phyloP scores from a whole-genome alignment of 441 rosid species.

The Populus hybrid region DNA sequence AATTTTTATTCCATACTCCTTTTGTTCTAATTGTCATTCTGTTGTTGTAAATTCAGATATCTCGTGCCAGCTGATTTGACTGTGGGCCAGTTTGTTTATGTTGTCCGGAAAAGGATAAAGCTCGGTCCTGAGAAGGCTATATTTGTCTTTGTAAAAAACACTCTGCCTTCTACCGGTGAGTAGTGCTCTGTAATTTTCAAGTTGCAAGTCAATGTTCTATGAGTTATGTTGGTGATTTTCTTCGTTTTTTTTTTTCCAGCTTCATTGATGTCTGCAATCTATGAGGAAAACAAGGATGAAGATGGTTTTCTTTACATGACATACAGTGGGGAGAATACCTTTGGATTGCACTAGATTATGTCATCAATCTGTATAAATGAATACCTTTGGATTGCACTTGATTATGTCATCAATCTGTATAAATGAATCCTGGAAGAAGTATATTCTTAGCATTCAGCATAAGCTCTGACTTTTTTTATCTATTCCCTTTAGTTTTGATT shows the following conservation, averaged over 20 bases:
- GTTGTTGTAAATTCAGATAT: constrained; percentile 44
- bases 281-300: constrained; percentile 92
- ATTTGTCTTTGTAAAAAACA: constrained; percentile 81
- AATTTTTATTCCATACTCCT: not conserved
- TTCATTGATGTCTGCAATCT: constrained; percentile 85
- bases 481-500: not conserved
- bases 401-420: constrained; percentile 14
- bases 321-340: constrained; percentile 98
- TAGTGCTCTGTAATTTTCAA: not conserved
- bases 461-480: not conserved
- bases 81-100: constrained; percentile 92
- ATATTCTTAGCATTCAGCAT: constrained; percentile 27
- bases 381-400: constrained; percentile 55
- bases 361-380: constrained; percentile 18
- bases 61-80: constrained; percentile 96
- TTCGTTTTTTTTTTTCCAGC: constrained; percentile 38
- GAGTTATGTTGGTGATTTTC: not conserved
- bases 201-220: not conserved
- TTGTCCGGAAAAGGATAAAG: constrained; percentile 92
- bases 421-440: constrained; percentile 30
- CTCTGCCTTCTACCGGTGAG: constrained; percentile 84
- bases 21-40: constrained; percentile 5
- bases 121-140: constrained; percentile 93
- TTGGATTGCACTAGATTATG: constrained; percentile 39
- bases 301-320: constrained; percentile 97